Evolutionary conservation across 805 yeast genomes (phyloP), one percentile per base, ranked within the genome.

Genomic region (Starmerella tilneyi): DNA sequence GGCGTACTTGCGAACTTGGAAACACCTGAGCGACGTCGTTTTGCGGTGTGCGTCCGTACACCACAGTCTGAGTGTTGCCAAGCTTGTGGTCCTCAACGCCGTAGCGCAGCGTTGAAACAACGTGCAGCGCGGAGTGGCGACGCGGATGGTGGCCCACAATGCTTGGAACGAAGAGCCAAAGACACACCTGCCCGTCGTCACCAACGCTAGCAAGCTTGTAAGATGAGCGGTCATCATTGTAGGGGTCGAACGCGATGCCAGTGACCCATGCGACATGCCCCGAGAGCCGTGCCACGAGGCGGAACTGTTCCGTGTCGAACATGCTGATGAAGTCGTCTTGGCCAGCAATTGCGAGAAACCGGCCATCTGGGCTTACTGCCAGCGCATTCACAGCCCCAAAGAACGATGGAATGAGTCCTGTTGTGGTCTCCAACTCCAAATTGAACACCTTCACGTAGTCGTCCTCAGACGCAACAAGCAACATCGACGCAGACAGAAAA

Each of bases 371-470:
- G 1, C 80, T 77, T 52, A 72, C 71, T 19, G 66, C 66, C 17
- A 73, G 58, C 51, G 75, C 70, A 24, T 72, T 61, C 9, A 79
- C 62, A 0, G 85, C 84, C 28, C 80, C 83, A 58, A 77, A 82
- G 55, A 77, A 79, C 28, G 80, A 72, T 4, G 83, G 76, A 27
- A 75, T 60, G 1, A 79, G 64, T 53, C 79, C 88, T 1, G 74
- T 55, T 4, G 72, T 46, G 9, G 44, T 46, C 49, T 73, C 76
- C 5, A 56, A 59, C 20, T 56, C 54, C 2, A 79, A 58, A 56
- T 79, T 80, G 38, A 81, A 63, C 15, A 81, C 53, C 38, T 81
- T 63, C 21, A 78, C 63, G 49, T 71, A 72, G 2, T 86, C 92
- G 56, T 80, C 85, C 49, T 76, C 81, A 6, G 76, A 66, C 0